Base-by-base conservation (phyloP, 176 grass and related monocot species). In the Juncus effusus region DNA sequence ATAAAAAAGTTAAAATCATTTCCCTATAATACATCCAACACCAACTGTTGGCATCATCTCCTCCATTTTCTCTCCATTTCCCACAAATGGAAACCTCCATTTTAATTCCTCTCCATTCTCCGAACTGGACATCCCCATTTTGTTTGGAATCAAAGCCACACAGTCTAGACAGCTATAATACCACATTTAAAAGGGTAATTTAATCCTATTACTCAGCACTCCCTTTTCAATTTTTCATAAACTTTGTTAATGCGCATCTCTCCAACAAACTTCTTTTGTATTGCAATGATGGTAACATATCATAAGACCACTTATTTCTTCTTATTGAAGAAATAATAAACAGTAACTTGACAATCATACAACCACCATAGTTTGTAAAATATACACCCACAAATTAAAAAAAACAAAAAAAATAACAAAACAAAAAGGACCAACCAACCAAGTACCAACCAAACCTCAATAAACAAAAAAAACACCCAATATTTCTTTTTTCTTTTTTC, bases 251-350 rank as follows among this genome's bases (percentile, higher is more conserved):
- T 72, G 36, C 44, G 4, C 68, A 72, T 60, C 28, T 59, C 28
- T 72, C 69, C 54, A 72, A 60, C 53, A 72, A 58, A 47, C 9
- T 47, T 47, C 9, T 47, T 72, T 38, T 58, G 58, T 60, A 72
- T 72, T 42, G 9, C 15, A 56, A 59, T 58, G 69, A 72, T 72
- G 69, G 69, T 60, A 72, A 60, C 69, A 72, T 60, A 72, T 58
- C 69, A 72, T 37, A 49, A 41, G 68, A 73, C 69, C 83, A 83
- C 83, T 90, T 90, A 90, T 86, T 80, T 65, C 66, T 75, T 82
- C 78, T 37, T 68, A 70, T 61, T 74, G 72, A 81, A 74, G 72
- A 75, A 75, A 54, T 52, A 10, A 36, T 2, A 42, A 41, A 73
- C 56, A 67, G 70, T 67, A 53, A 79, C 76, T 37, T 51, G 52